Evolutionary conservation across 2,329 filamentous ascomycete genomes (phyloP), one percentile per base, ranked within the genome.

Genomic region (Rosellinia necatrix): DNA sequence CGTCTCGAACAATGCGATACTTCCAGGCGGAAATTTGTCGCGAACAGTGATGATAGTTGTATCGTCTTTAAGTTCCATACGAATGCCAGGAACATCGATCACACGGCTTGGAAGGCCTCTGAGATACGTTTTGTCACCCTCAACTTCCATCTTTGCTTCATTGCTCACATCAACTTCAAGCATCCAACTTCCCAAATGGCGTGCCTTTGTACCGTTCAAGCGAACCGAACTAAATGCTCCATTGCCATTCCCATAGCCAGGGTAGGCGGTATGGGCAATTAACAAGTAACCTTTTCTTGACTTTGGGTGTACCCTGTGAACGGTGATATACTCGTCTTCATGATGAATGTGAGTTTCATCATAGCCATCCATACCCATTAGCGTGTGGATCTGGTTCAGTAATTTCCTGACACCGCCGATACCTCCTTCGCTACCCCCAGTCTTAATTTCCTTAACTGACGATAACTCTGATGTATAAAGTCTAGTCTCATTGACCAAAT

Each of bases 301-400:
- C 69, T 90, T 87, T 0, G 93, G 94, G 69, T 99, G 92, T 2
- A 97, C 91, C 59, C 96, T 83, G 72, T 99, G 94, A 6, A 99
- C 91, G 0, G 94, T 99, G 68, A 99, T 89, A 70, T 96, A 97
- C 72, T 99, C 90, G 53, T 91, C 89, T 62, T 97, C 92, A 70
- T 99, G 94, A 69, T 99, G 93, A 49, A 99, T 91, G 68, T 97
- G 93, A 6, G 92, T 96, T 73, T 99, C 94, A 53, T 92, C 88
- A 69, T 96, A 99, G 17, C 89, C 90, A 62, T 97, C 91, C 69
- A 92, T 90, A 60, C 94, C 94, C 94, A 99, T 97, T 61, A 92
- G 82, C 6, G 88, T 92, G 72, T 99, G 96, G 46, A 99, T 93
- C 68, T 93, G 87, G 72, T 99, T 99, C 58, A 99, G 80, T 8